phyloP scores from a whole-genome alignment of 1,284 basidiomycete species.

The Heliocybe sulcata region DNA sequence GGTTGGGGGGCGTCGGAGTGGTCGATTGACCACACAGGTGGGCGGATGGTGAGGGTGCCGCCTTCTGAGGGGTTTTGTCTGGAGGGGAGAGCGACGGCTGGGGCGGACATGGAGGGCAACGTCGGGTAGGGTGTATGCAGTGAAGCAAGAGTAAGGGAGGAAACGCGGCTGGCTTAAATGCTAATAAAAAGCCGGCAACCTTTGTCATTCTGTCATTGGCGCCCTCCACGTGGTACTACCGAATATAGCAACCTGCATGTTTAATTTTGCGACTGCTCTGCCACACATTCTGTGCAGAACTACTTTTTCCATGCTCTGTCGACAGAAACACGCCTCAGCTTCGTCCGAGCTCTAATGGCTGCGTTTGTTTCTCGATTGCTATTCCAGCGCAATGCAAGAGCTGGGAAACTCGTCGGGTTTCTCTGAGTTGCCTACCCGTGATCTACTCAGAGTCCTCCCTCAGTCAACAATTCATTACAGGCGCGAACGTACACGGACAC shows the following conservation, averaged over 20 bases:
- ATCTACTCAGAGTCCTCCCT: background rate
- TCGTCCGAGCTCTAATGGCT: background rate
- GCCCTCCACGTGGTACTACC: background rate
- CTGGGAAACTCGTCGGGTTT: background rate
- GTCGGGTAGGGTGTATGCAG: background rate
- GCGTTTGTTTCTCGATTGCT: no score
- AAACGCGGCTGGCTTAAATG: background rate
- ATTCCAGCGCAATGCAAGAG: background rate
- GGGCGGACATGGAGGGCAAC: slow-evolving; percentile 10
- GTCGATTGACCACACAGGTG: slow-evolving; percentile 60
- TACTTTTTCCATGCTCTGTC: background rate
- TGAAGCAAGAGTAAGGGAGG: background rate
- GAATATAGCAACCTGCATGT: background rate
- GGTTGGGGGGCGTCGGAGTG: slow-evolving; percentile 27
- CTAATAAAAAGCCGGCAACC: background rate
- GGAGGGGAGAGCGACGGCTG: slow-evolving; percentile 26
- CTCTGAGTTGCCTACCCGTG: background rate
- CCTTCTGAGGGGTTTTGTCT: slow-evolving; percentile 13
- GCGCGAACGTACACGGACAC: background rate
- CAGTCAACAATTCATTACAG: background rate
- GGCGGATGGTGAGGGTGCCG: slow-evolving; percentile 21
- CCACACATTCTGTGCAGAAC: background rate
- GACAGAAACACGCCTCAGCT: background rate
- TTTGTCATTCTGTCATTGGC: background rate
- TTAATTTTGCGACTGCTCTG: background rate